These are phyloP conservation scores for Jacaranda mimosifolia DNA, from an alignment of 257 asterid genomes.

Conservation along the genomic window DNA sequence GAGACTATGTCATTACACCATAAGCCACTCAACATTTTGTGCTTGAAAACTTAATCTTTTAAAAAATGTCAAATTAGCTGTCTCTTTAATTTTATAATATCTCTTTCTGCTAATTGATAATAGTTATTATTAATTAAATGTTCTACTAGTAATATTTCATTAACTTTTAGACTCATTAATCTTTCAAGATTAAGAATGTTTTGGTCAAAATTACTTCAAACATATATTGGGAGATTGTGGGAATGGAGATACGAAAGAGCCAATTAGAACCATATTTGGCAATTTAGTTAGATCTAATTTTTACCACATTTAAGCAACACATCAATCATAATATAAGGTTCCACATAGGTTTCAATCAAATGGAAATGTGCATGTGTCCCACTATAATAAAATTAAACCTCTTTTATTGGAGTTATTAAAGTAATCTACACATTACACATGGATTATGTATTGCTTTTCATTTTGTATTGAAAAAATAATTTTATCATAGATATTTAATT, in stretches of 20 bases:
- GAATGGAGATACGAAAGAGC: neutral
- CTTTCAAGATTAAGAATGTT: neutral
- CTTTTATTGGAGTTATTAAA: neutral
- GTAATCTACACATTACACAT: too few relatives aligned
- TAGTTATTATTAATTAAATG: neutral
- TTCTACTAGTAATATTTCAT: too few relatives aligned
- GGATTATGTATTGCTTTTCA: too few relatives aligned
- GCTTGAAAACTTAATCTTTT: too few relatives aligned
- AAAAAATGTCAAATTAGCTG: too few relatives aligned
- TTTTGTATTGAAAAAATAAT: too few relatives aligned
- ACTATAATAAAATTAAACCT: neutral
- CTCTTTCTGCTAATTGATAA: neutral
- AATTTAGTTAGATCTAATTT: too few relatives aligned
- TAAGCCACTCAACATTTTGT: too few relatives aligned
- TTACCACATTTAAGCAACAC: neutral
- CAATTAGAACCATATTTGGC: neutral
- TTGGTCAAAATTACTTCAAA: neutral
- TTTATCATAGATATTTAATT: too few relatives aligned
- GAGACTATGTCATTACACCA: too few relatives aligned
- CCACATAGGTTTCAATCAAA: neutral
- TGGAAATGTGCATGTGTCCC: neutral
- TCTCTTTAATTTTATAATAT: too few relatives aligned
- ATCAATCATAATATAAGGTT: neutral
- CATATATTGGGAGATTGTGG: neutral
- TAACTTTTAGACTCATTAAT: neutral